Evolutionary conservation across 1,284 basidiomycete species (phyloP).

Genomic region (Wolfiporia cocos): DNA sequence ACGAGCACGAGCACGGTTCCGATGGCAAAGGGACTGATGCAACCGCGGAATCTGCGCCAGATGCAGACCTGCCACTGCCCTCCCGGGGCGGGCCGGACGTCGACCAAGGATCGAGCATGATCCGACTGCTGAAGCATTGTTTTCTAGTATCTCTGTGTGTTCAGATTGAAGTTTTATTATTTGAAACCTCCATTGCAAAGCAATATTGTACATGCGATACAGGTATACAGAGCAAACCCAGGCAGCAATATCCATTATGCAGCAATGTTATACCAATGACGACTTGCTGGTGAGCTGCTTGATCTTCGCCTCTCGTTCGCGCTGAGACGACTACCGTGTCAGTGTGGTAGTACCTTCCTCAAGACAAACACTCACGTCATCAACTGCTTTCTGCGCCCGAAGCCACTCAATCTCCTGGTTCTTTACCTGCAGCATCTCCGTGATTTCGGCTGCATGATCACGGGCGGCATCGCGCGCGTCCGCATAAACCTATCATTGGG

Average conservation of each 20-base stretch:
- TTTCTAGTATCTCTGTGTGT: no score
- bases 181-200: no score
- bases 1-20: background rate
- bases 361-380: conserved; percentile 31
- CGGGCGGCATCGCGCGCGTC: conserved; percentile 40
- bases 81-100: background rate
- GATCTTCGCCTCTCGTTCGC: conserved; percentile 8
- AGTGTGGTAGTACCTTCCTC: background rate
- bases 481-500: conserved; percentile 25
- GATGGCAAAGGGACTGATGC: background rate
- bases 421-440: conserved; percentile 46
- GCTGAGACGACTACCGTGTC: background rate
- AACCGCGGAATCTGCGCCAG: conserved; percentile 1
- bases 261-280: no score
- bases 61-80: background rate
- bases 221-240: no score
- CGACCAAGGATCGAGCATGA: no score
- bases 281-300: conserved; percentile 4
- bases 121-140: no score
- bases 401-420: conserved; percentile 45
- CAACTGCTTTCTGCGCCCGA: conserved; percentile 41
- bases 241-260: no score
- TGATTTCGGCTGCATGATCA: conserved; percentile 37
- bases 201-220: no score
- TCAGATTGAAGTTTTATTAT: no score